phyloP scores from a whole-genome alignment of 129 eudicot genomes.

The Pittosporum tobira region DNA sequence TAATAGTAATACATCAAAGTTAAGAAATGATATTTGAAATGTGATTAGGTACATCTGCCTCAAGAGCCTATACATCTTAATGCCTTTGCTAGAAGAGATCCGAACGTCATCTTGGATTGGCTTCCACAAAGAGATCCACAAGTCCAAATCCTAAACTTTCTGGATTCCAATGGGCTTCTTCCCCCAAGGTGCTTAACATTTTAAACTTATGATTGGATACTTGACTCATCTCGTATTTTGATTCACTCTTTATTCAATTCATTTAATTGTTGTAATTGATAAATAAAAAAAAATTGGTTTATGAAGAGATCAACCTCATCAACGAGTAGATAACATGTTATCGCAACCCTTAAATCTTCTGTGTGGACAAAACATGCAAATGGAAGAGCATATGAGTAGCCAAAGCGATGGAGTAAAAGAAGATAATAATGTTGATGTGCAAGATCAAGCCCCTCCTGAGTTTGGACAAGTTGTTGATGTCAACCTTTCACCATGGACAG shows the following conservation, averaged over 20 bases:
- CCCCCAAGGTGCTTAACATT: slow-evolving; percentile 38
- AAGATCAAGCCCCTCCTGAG: slow-evolving; percentile 23
- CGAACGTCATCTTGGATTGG: slow-evolving; percentile 52
- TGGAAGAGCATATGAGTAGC: slow-evolving; percentile 18
- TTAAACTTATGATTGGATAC: background rate
- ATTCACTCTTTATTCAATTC: too few species aligned
- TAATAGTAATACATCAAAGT: background rate
- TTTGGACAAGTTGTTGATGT: slow-evolving; percentile 54
- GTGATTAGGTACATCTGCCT: slow-evolving; percentile 30
- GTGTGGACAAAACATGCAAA: slow-evolving; percentile 37
- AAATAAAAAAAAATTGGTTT: background rate
- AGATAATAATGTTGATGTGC: slow-evolving; percentile 23
- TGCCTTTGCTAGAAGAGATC: slow-evolving; percentile 28
- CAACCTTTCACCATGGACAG: slow-evolving; percentile 67
- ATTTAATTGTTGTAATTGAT: background rate
- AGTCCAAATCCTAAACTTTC: slow-evolving; percentile 47
- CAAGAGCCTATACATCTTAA: slow-evolving; percentile 23
- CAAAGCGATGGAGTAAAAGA: slow-evolving; percentile 30
- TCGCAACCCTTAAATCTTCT: slow-evolving; percentile 17
- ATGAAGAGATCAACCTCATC: slow-evolving; percentile 23
- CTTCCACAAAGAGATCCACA: slow-evolving; percentile 69
- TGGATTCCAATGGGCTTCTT: slow-evolving; percentile 50
- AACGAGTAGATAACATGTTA: slow-evolving; percentile 22
- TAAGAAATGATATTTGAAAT: background rate
- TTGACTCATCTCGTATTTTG: background rate